phyloP scores from a whole-genome alignment of 2,329 filamentous ascomycete genomes.

The Coccinonectria pachysandricola region DNA sequence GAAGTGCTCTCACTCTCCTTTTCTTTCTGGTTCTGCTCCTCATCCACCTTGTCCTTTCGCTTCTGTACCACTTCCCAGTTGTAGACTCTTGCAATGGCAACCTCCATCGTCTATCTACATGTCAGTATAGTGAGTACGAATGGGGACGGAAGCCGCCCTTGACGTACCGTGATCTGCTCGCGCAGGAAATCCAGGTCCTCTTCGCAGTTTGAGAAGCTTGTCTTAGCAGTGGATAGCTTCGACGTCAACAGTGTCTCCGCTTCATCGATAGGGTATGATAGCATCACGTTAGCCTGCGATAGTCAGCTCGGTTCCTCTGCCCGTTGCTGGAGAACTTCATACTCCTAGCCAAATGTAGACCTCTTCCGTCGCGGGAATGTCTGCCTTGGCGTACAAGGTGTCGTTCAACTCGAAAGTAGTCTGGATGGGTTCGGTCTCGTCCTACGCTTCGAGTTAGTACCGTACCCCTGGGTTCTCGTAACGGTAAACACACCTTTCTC shows the following conservation, averaged over 20 bases:
- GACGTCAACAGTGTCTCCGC: conserved; percentile 67
- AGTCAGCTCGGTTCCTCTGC: conserved; percentile 13
- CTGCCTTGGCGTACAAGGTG: conserved; percentile 83
- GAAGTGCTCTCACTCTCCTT: conserved; percentile 27
- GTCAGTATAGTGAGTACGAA: too few relatives aligned
- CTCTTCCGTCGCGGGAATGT: conserved; percentile 72
- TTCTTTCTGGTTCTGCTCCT: conserved; percentile 36
- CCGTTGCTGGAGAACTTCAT: conserved; percentile 11
- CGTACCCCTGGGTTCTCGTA: not conserved
- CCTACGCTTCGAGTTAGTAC: conserved; percentile 22
- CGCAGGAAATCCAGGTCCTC: conserved; percentile 93
- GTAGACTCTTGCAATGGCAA: conserved; percentile 93
- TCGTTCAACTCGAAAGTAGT: conserved; percentile 96
- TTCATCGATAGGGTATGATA: conserved; percentile 84
- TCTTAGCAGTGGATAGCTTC: conserved; percentile 70
- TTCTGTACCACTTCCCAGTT: conserved; percentile 98
- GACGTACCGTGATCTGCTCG: conserved; percentile 84
- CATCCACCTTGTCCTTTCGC: conserved; percentile 73
- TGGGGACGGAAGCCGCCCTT: too few relatives aligned
- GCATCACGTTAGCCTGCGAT: conserved; percentile 82
- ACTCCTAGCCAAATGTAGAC: conserved; percentile 96
- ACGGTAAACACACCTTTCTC: conserved; percentile 45
- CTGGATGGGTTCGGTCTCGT: conserved; percentile 61
- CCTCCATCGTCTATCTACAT: conserved; percentile 70
- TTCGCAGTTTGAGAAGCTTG: conserved; percentile 77